Conservation (phyloP, 345 rosid genomes). For the Brassica incana region DNA sequence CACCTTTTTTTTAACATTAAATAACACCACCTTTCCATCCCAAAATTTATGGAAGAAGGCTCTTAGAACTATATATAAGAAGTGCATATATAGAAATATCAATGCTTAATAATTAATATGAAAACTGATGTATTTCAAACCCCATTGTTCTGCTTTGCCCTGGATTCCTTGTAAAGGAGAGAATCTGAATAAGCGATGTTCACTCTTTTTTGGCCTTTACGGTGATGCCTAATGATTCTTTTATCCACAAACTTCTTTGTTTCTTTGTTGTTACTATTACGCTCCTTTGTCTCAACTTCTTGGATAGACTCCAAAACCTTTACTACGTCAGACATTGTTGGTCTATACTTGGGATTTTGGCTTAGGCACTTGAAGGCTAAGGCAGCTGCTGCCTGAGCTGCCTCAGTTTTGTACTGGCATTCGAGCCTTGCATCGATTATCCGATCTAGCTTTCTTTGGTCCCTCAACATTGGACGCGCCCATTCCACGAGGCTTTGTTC, state of each 20-base stretch:
- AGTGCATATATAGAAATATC: not conserved
- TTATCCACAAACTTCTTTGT: slow-evolving; percentile 1
- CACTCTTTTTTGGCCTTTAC: slow-evolving; percentile 30
- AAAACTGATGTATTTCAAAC: slow-evolving; percentile 13
- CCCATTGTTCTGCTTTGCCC: slow-evolving; percentile 8
- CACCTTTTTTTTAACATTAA: too few species aligned
- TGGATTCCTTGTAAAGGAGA: slow-evolving; percentile 37
- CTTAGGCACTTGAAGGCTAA: slow-evolving; percentile 64
- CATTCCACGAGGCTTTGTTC: slow-evolving; percentile 66
- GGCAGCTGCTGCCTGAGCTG: slow-evolving; percentile 55
- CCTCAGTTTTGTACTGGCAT: slow-evolving; percentile 53
- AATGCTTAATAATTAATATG: not conserved
- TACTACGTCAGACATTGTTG: slow-evolving; percentile 65
- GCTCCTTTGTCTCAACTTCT: slow-evolving; percentile 44
- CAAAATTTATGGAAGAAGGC: slow-evolving; percentile 8
- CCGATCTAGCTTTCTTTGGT: slow-evolving; percentile 51
- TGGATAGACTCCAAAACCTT: slow-evolving; percentile 59
- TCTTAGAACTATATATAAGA: not conserved
- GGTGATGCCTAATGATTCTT: not conserved
- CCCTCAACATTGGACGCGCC: slow-evolving; percentile 60
- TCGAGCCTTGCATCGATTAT: slow-evolving; percentile 66
- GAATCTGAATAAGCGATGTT: slow-evolving; percentile 47
- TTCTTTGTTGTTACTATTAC: slow-evolving; percentile 29
- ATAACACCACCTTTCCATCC: not conserved
- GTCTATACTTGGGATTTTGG: slow-evolving; percentile 64